phyloP scores from a whole-genome alignment of 1,284 basidiomycete genomes.

The Psilocybe mexicana region DNA sequence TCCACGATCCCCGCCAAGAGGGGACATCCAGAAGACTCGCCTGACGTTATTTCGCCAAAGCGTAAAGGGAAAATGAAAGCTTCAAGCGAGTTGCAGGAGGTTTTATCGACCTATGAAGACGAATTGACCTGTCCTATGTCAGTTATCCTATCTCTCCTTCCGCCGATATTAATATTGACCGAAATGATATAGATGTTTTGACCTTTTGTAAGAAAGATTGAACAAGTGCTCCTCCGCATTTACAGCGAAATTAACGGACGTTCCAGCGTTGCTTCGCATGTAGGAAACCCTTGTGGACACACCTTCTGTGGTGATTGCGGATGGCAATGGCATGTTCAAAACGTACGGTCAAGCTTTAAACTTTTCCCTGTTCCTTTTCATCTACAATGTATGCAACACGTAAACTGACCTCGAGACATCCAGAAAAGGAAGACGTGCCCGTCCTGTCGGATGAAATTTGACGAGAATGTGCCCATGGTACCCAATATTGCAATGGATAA shows the following conservation, averaged over 20 bases:
- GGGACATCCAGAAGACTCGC: slow-evolving; percentile 10
- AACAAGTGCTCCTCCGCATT: background rate
- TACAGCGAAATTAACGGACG: background rate
- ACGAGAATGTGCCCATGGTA: slow-evolving; percentile 40
- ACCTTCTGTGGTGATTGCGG: slow-evolving; percentile 56
- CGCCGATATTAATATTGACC: slow-evolving; percentile 6
- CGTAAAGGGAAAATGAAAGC: slow-evolving; percentile 35
- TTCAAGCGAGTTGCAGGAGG: slow-evolving; percentile 21
- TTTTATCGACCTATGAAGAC: slow-evolving; percentile 44
- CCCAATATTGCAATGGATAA: slow-evolving; percentile 54
- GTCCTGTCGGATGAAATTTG: slow-evolving; percentile 46
- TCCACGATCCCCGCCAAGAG: slow-evolving; percentile 20
- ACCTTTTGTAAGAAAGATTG: slow-evolving; percentile 49
- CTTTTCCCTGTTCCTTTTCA: background rate
- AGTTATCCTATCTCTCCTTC: slow-evolving; percentile 22
- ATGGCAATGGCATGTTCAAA: slow-evolving; percentile 46
- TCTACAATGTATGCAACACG: background rate
- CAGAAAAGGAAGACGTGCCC: slow-evolving; percentile 46
- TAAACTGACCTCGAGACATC: slow-evolving; percentile 1
- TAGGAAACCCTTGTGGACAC: slow-evolving; percentile 59
- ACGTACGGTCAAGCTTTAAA: slow-evolving; percentile 33
- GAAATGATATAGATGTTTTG: slow-evolving; percentile 46
- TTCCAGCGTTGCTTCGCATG: slow-evolving; percentile 49
- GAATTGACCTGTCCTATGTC: slow-evolving; percentile 61
- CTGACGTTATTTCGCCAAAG: slow-evolving; percentile 18